Base-by-base conservation (phyloP, 305 asterid genomes). In the Rubia tinctorum region DNA sequence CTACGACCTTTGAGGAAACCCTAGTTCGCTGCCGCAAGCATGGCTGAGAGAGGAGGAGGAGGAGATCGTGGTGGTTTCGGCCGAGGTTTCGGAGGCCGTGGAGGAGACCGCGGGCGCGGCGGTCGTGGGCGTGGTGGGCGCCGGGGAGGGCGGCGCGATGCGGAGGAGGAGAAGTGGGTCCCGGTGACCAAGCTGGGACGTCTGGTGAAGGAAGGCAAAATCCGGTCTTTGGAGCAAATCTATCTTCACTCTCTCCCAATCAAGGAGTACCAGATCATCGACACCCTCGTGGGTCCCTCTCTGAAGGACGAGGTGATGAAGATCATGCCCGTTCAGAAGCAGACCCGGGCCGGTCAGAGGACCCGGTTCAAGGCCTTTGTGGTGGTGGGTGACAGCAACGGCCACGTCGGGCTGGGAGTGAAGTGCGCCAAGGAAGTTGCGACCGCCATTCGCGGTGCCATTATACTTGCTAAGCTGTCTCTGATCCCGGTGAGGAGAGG, bases 381-480 rank as follows among this genome's bases (percentile, higher is more conserved):
- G 4, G 85, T 81, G 0, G 85, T 81, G 14, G 85, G 85, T 2
- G 85, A 78, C 45, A 76, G 79, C 0, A 82, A 82, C 58, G 82
- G 86, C 8, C 86, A 82, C 47, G 86, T 82, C 11, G 86, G 86
- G 1, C 66, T 82, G 64, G 86, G 86, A 0, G 86, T 82, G 0
- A 82, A 82, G 80, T 82, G 86, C 49, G 80, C 86, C 2, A 82
- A 82, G 72, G 86, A 82, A 61, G 86, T 82, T 20, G 86, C 86
- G 2, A 82, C 83, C 12, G 82, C 85, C 1, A 81, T 81, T 30
- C 82, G 85, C 12, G 85, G 85, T 1, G 71, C 77, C 1, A 81
- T 81, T 66, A 81, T 81, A n/a, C 71, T 76, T 74, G 85, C 85
- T 1, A 82, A 82, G 77, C 55, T 82, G 4, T 78, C 81, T 5